Base-by-base conservation (phyloP, 768 basidiomycete species). In the Mycena crocata region DNA sequence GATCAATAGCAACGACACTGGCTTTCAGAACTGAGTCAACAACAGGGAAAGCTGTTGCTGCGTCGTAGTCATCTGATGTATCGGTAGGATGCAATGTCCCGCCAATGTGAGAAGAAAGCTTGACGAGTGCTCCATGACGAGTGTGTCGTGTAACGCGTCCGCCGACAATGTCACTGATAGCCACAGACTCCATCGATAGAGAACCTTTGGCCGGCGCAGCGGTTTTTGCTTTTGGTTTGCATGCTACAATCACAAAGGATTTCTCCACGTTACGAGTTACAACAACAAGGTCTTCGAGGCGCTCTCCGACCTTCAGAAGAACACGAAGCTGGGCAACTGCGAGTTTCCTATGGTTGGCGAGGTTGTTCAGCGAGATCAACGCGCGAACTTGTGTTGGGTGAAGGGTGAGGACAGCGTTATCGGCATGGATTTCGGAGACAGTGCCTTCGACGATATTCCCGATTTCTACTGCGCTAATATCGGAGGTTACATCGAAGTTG, bases 181-280 rank as follows among this genome's bases (percentile, higher is more conserved):
- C 74, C 39, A 96, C 79, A 3, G 85, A 84, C 57, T 94, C 92
- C 76, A 94, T 82, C 9, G 87, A 87, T 30, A 95, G 70, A 2
- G 83, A 73, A 26, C 76, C 78, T 71, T 88, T 90, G 59, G 82
- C 79, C 19, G 84, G 75, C 6, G 84, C 64, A 6, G 85, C 70
- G 31, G 81, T 79, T 70, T 86, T 89, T 40, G 83, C 79, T 75
- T 90, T 90, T 1, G 90, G 90, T 68, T 86, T 86, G 71, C 86
- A 90, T 54, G 91, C 91, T 35, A 96, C 93, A 67, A 98, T 90
- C 66, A 98, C 92, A 68, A 98, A 85, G 12, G 90, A 89, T 72
- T 93, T 94, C 71, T 93, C 94, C 10, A 89, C 84, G 74, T 94
- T 95, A 69, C 93, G 92, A 12, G 93, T 92, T 26, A 96, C 92